Conservation (phyloP, 176 grass and related monocot species). For the Raddia distichophylla region DNA sequence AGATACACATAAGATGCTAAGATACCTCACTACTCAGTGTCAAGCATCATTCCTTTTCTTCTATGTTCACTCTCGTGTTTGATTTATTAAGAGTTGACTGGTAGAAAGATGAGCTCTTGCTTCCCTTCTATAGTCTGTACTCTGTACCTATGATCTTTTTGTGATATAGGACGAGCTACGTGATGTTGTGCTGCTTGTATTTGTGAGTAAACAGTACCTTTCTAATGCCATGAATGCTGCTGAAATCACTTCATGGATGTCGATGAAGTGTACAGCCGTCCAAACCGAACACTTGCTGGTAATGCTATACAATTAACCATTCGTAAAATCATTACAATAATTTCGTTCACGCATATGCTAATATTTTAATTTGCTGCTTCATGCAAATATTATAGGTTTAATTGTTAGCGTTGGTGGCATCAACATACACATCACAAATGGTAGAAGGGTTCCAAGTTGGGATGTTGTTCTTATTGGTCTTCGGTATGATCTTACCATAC, state of each 20-base stretch:
- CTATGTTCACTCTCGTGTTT: not conserved
- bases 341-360: no score
- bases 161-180: conserved; percentile 78
- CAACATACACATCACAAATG: no score
- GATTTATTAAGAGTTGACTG: not conserved
- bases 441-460: no score
- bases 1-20: not conserved
- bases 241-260: conserved; percentile 89
- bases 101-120: not conserved
- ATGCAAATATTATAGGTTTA: no score
- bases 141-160: not conserved
- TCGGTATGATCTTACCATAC: no score
- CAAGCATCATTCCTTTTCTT: not conserved
- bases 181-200: conserved; percentile 83
- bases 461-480: no score
- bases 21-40: not conserved
- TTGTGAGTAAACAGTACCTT: conserved; percentile 93
- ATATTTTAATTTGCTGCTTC: no score
- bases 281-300: no score
- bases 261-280: no score
- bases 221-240: conserved; percentile 96
- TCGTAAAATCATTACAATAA: no score
- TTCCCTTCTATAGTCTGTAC: not conserved
- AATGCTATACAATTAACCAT: no score
- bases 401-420: no score